Evolutionary conservation across 2,329 filamentous ascomycete genomes (phyloP).

Genomic region (Xylariaceae sp.): DNA sequence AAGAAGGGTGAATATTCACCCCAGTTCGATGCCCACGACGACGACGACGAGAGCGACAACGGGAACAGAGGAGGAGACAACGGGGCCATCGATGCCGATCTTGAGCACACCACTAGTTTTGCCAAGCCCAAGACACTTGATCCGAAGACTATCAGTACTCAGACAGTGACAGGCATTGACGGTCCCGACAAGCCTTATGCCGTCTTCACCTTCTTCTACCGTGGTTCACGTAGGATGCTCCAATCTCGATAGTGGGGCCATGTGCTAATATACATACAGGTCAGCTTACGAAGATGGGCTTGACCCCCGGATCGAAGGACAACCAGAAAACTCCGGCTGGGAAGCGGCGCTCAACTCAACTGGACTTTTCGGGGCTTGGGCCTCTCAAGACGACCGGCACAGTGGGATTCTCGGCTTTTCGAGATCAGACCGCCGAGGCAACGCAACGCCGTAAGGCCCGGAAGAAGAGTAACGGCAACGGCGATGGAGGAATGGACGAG

Average conservation of each 20-base stretch:
- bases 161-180: slow-evolving; percentile 98
- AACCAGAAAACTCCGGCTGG: slow-evolving; percentile 50
- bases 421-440: slow-evolving; percentile 56
- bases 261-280: slow-evolving; percentile 42
- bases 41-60: slow-evolving; percentile 63
- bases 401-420: slow-evolving; percentile 83
- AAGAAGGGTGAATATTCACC: slow-evolving; percentile 97
- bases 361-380: slow-evolving; percentile 78
- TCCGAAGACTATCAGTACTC: slow-evolving; percentile 94
- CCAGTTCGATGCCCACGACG: slow-evolving; percentile 94
- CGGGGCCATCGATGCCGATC: slow-evolving; percentile 64
- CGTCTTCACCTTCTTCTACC: slow-evolving; percentile 95
- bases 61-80: slow-evolving; percentile 46
- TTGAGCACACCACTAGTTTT: slow-evolving; percentile 96
- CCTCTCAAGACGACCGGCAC: slow-evolving; percentile 82
- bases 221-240: slow-evolving; percentile 72
- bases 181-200: slow-evolving; percentile 94
- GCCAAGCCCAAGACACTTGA: slow-evolving; percentile 94
- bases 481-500: slow-evolving; percentile 49
- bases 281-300: slow-evolving; percentile 94
- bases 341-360: slow-evolving; percentile 76
- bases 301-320: slow-evolving; percentile 62
- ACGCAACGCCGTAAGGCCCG: slow-evolving; percentile 50
- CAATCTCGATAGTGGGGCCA: slow-evolving; percentile 1
- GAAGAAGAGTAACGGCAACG: slow-evolving; percentile 57